Conservation (phyloP, 202 grass and related monocot genomes). For the Sporobolus alterniflorus region DNA sequence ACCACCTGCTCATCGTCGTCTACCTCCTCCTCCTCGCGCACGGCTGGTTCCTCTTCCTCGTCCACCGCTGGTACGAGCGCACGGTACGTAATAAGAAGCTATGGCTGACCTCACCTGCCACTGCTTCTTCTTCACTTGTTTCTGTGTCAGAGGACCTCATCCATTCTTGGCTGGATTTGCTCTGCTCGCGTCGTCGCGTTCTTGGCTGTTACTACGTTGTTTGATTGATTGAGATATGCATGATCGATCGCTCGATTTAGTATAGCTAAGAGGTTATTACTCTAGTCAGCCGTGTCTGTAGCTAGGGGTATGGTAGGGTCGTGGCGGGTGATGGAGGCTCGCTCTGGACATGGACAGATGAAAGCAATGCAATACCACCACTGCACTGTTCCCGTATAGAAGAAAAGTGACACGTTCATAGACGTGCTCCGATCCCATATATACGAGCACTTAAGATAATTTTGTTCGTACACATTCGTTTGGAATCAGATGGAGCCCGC, state of each 20-base stretch:
- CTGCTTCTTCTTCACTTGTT: not conserved
- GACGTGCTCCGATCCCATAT: not conserved
- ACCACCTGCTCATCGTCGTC: conserved; percentile 90
- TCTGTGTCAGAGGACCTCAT: not conserved
- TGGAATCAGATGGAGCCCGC: not conserved
- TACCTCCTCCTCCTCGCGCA: conserved; percentile 79
- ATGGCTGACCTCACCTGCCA: too few species aligned
- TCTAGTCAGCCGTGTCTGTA: not conserved
- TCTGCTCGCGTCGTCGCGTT: conserved; percentile 25
- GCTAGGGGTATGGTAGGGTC: not conserved
- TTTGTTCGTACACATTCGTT: too few species aligned
- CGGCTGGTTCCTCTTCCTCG: conserved; percentile 92
- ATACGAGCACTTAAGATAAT: not conserved
- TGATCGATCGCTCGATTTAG: conserved; percentile 2
- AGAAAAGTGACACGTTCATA: not conserved
- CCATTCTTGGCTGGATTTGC: not conserved
- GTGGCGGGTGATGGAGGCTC: not conserved
- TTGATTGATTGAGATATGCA: not conserved
- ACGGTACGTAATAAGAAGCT: conserved; percentile 91
- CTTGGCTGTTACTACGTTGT: not conserved
- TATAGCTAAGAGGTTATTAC: conserved; percentile 1
- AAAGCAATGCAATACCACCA: not conserved
- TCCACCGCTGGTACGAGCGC: conserved; percentile 74
- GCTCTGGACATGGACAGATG: not conserved
- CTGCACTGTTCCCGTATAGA: not conserved